A percentile compares a stretch with the other conserved stretches of the same genome.
Conservation (phyloP, 352 stramenopile species). For the Phytophthora multivora region DNA sequence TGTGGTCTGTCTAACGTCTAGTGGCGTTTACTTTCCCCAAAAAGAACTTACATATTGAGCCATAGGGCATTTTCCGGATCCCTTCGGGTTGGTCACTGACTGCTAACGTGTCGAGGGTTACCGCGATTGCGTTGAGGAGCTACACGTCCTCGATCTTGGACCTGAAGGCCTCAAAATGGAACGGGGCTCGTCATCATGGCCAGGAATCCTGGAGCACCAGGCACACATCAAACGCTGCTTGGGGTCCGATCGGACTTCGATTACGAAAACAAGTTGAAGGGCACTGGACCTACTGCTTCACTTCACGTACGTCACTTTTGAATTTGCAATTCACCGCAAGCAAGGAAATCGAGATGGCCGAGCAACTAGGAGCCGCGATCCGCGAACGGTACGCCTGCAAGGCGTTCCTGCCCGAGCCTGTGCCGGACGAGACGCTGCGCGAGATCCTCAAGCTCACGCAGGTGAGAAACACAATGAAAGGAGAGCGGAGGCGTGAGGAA, state of each 20-base stretch:
- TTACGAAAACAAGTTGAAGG: neutral
- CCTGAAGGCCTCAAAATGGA: no score
- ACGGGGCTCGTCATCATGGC: no score
- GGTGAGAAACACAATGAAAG: constrained; percentile 16
- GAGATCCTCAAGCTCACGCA: constrained; percentile 71
- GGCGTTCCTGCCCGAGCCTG: constrained; percentile 40
- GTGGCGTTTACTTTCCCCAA: no score
- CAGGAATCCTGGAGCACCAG: no score
- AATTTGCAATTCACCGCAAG: constrained; percentile 16
- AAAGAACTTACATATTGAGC: no score
- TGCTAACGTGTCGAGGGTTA: constrained; percentile 2
- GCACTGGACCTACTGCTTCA: neutral
- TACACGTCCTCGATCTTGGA: neutral
- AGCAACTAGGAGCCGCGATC: constrained; percentile 23
- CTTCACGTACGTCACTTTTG: constrained; percentile 20
- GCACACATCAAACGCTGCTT: no score
- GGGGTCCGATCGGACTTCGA: neutral
- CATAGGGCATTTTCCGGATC: no score
- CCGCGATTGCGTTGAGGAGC: neutral
- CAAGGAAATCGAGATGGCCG: constrained; percentile 12
- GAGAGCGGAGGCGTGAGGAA: neutral
- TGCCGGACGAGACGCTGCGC: constrained; percentile 56
- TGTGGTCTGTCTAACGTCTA: no score
- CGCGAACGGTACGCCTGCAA: constrained; percentile 31
- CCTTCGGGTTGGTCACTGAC: neutral